phyloP scores from a whole-genome alignment of 805 yeast species.

The Starmerella asiatica region DNA sequence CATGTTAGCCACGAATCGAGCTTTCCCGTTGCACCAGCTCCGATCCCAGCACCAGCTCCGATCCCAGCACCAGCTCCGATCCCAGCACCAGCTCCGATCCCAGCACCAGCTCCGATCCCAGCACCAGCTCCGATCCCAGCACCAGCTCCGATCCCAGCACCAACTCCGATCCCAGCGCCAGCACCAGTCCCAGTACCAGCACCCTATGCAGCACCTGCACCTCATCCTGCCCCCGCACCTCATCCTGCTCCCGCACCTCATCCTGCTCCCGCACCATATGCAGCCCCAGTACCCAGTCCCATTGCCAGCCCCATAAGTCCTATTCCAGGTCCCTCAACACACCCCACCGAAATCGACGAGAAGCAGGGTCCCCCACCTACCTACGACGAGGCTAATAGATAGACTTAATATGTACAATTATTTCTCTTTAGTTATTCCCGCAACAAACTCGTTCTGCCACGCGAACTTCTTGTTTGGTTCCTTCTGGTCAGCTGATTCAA shows the following conservation, averaged over 20 bases:
- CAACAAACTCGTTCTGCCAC: slow-evolving; percentile 21
- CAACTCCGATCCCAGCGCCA: not conserved
- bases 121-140: too few relatives aligned
- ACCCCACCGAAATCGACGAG: slow-evolving; percentile 2
- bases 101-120: too few relatives aligned
- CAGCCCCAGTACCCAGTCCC: too few relatives aligned
- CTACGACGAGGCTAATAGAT: slow-evolving; percentile 1
- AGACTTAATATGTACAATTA: slow-evolving; percentile 3
- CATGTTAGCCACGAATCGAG: too few relatives aligned
- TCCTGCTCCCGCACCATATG: too few relatives aligned
- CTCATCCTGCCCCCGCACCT: not conserved
- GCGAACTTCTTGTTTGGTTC: slow-evolving; percentile 12
- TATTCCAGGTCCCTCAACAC: not conserved
- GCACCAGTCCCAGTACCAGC: not conserved
- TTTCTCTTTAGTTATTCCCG: slow-evolving; percentile 11
- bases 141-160: not conserved
- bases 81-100: too few relatives aligned
- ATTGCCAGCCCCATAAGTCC: too few relatives aligned
- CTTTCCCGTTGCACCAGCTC: too few relatives aligned
- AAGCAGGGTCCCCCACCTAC: not conserved
- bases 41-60: too few relatives aligned
- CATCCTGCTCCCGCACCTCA: too few relatives aligned
- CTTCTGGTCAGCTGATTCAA: not conserved
- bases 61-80: too few relatives aligned
- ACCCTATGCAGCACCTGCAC: not conserved